Base-by-base conservation (phyloP, 2,329 filamentous ascomycete species). In the Fusarium guadeloupense region DNA sequence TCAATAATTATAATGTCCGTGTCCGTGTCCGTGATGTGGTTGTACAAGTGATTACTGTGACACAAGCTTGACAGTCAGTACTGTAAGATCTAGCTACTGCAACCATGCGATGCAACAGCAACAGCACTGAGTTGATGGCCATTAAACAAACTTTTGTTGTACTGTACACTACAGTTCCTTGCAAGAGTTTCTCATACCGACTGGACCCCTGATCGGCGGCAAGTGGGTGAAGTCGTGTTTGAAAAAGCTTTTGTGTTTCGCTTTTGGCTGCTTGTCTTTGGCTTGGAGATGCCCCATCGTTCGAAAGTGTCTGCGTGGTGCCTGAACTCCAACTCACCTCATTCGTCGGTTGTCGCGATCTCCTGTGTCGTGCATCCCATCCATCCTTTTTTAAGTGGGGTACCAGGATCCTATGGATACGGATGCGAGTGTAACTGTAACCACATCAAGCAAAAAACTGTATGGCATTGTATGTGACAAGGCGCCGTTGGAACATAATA, bases 341-440 rank as follows among this genome's bases (percentile, higher is more conserved):
- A 69, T 69, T 69, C 57, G 67, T 54, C 44, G 33, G 43, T 20
- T 66, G 47, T 44, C 47, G 33, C 48, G 54, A 67, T 55, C 67
- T 64, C 59, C 64, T 69, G 67, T 69, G 67, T 69, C 62, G 50
- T 69, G 67, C 67, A 69, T 59, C 44, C 35, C 38, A 21, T 35
- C 34, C 39, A 42, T 42, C 12, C 28, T 30, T 48, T 30, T 48
- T 30, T 31, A 33, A 34, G 64, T 46, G 41, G 56, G 33, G 56
- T 21, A 21, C 42, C 43, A 45, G 46, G 40, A 35, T n/a, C n/a
- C n/a, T n/a, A 31, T 51, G 28, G 31, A 54, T 47, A 31, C 25
- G 42, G 33, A 50, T 63, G 58, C 38, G 54, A 64, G 9, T 57
- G 47, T 40, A 59, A 67, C 37, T 47, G 54, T 19, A 63, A 61